A percentile compares a stretch with the other conserved stretches of the same genome.
Evolutionary conservation across 495 filamentous ascomycete genomes (phyloP).

Genomic region (Gamarada debralockiae): DNA sequence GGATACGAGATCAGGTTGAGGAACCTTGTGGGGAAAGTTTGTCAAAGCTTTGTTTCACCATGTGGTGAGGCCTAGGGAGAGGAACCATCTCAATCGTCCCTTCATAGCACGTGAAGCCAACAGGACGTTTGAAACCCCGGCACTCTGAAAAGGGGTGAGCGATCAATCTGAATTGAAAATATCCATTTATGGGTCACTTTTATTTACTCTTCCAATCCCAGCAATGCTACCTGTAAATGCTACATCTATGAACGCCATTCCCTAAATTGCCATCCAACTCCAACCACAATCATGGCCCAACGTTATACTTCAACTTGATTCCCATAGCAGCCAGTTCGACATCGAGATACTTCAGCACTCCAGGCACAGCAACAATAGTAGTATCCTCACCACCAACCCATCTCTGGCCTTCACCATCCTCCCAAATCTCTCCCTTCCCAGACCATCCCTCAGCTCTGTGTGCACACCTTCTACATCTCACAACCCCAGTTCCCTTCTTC

Average conservation of each 20-base stretch:
- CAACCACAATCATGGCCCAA: constrained; percentile 51
- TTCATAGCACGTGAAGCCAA: too few species aligned
- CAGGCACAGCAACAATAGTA: constrained; percentile 86
- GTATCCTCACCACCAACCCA: constrained; percentile 88
- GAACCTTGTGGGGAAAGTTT: too few species aligned
- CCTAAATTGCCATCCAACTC: too few species aligned
- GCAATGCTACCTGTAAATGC: constrained; percentile 12
- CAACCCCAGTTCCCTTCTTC: constrained; percentile 55
- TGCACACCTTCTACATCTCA: constrained; percentile 84
- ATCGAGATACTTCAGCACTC: constrained; percentile 88
- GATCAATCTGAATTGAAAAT: too few species aligned
- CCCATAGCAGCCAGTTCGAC: constrained; percentile 95
- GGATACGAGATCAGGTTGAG: too few species aligned
- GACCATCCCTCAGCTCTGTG: constrained; percentile 51
- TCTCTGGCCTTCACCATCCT: constrained; percentile 76
- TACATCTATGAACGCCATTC: constrained; percentile 13
- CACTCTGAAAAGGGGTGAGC: too few species aligned
- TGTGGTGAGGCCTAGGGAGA: too few species aligned
- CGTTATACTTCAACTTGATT: constrained; percentile 81
- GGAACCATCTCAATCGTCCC: too few species aligned
- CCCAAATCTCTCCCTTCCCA: constrained; percentile 75
- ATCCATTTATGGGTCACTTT: not conserved
- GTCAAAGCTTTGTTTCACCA: too few species aligned
- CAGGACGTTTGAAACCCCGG: too few species aligned
- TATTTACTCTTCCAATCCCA: not conserved